A percentile compares a stretch with the other conserved stretches of the same genome.
These are phyloP conservation scores for Phaeomoniella chlamydospora DNA, from an alignment of 2,329 filamentous ascomycete species.

Conservation along the genomic window DNA sequence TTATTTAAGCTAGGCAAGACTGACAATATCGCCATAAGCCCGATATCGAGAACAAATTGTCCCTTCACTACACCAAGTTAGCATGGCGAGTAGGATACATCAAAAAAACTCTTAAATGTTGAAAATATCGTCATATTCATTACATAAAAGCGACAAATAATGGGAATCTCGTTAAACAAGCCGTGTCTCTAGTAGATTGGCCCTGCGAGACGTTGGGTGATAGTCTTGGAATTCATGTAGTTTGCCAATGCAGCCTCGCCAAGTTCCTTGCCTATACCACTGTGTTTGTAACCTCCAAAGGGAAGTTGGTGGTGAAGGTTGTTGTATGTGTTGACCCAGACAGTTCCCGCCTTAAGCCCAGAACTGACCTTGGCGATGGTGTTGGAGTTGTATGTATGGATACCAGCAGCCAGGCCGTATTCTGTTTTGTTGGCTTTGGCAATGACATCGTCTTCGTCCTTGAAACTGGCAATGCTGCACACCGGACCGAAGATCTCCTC, in stretches of 20 bases:
- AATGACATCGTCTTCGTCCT: constrained; percentile 58
- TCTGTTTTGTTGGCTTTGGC: constrained; percentile 56
- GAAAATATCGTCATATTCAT: too few relatives aligned
- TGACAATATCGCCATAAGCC: too few relatives aligned
- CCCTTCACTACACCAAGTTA: too few relatives aligned
- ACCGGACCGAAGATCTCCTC: constrained; percentile 79
- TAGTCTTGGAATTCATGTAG: constrained; percentile 34
- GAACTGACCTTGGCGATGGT: constrained; percentile 65
- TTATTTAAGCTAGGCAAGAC: too few relatives aligned
- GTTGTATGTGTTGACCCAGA: constrained; percentile 60
- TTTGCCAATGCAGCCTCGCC: constrained; percentile 33
- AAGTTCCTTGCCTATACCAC: constrained; percentile 28
- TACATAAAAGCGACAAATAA: too few relatives aligned
- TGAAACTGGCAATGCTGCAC: constrained; percentile 60
- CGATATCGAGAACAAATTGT: too few relatives aligned
- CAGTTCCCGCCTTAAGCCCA: constrained; percentile 52
- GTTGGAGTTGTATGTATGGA: constrained; percentile 67
- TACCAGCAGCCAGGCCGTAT: constrained; percentile 62
- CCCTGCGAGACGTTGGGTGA: too few relatives aligned
- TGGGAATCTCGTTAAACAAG: too few relatives aligned
- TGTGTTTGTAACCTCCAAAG: constrained; percentile 30
- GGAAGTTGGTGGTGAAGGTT: constrained; percentile 47
- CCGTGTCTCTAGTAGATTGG: too few relatives aligned
- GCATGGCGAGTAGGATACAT: too few relatives aligned
- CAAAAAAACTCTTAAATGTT: too few relatives aligned